Conservation (phyloP, 73 alveolate genomes). For the Tetrahymena borealis region DNA sequence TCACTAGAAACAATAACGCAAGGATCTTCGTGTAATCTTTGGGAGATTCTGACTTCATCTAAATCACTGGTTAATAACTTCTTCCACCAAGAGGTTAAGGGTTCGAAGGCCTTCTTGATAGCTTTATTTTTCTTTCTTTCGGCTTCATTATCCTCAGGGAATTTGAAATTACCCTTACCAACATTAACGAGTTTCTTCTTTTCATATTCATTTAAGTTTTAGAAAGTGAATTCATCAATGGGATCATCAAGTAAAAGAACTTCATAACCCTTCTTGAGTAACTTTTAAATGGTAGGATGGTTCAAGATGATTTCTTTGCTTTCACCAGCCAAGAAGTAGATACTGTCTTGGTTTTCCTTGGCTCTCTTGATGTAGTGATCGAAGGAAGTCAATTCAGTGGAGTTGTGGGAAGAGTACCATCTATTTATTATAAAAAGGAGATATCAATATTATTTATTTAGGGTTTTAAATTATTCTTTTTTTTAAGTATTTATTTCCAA, state of each 20-base stretch:
- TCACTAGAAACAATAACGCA: conserved; percentile 81
- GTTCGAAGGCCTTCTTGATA: conserved; percentile 88
- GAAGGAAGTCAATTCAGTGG: conserved; percentile 85
- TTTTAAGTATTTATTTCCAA: conserved; percentile 13
- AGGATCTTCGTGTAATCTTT: conserved; percentile 87
- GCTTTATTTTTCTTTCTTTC: conserved; percentile 79
- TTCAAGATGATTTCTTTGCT: conserved; percentile 80
- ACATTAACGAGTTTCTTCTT: conserved; percentile 86
- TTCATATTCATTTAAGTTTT: conserved; percentile 87
- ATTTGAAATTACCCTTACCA: conserved; percentile 91
- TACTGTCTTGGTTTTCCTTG: conserved; percentile 95
- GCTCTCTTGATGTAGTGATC: conserved; percentile 96
- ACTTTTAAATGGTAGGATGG: conserved; percentile 94
- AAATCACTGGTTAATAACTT: conserved; percentile 74
- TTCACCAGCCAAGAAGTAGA: conserved; percentile 97
- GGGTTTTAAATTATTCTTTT: conserved; percentile 43
- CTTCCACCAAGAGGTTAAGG: conserved; percentile 93
- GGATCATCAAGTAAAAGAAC: conserved; percentile 94
- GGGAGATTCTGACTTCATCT: conserved; percentile 78
- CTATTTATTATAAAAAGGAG: conserved; percentile 43
- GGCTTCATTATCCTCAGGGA: conserved; percentile 76
- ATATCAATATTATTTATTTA: conserved; percentile 41
- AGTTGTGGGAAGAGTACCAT: conserved; percentile 89
- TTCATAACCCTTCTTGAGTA: conserved; percentile 85
- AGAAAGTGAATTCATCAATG: conserved; percentile 94